Evolutionary conservation across 208 protist species (phyloP).

Genomic region (Acanthamoeba polyphaga): DNA sequence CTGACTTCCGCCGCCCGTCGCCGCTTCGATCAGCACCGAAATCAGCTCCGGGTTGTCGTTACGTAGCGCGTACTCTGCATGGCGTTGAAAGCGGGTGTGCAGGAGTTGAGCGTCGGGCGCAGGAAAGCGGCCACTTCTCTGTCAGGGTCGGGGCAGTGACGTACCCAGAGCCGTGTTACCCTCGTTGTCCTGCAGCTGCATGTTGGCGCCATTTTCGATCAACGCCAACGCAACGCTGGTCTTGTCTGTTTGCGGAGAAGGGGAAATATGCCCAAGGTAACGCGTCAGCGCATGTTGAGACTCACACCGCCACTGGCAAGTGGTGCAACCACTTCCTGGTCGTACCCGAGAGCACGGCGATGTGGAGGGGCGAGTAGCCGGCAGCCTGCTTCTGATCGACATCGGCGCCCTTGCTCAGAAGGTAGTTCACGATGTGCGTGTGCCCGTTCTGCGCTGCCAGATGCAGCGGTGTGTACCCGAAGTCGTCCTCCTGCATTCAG

Average conservation of each 20-base stretch:
- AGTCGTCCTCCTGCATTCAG: constrained; percentile 3
- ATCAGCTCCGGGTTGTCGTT: constrained; percentile 55
- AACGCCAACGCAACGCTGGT: background rate
- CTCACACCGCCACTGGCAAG: background rate
- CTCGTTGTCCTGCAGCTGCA: constrained; percentile 7
- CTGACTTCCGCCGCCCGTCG: background rate
- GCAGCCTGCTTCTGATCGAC: constrained; percentile 6
- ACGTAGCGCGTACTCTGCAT: constrained; percentile 13
- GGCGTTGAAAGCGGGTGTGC: background rate
- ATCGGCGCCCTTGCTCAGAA: background rate
- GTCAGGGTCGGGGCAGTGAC: background rate
- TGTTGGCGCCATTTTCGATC: constrained; percentile 25
- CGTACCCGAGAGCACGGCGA: constrained; percentile 21
- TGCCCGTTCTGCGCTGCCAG: constrained; percentile 24
- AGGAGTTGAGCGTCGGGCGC: background rate
- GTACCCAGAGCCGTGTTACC: constrained; percentile 17
- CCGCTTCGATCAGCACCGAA: constrained; percentile 51
- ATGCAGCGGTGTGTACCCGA: constrained; percentile 21
- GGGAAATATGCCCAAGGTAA: background rate
- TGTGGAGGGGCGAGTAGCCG: constrained; percentile 28
- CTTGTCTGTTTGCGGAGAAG: background rate
- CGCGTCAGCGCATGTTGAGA: background rate
- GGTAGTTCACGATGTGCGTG: constrained; percentile 29
- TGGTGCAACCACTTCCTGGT: background rate
- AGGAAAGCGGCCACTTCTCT: background rate